Conservation (phyloP, 257 asterid genomes). For the Gentiana dahurica region DNA sequence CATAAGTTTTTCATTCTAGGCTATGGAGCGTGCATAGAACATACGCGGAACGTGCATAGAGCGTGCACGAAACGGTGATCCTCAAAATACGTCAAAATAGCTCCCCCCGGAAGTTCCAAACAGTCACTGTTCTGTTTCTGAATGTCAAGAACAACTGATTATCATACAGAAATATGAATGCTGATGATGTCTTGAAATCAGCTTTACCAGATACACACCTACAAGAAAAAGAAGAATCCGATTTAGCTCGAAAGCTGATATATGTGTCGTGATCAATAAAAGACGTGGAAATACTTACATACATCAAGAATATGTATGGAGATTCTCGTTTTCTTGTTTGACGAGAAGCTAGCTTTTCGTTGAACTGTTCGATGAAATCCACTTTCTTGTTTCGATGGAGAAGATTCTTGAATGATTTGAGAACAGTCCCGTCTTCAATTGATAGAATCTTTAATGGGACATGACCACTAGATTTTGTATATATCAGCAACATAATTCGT, state of each 20-base stretch:
- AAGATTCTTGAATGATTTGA: slow-evolving; percentile 81
- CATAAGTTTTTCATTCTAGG: too few relatives aligned
- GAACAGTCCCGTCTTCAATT: slow-evolving; percentile 96
- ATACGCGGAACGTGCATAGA: slow-evolving; percentile 33
- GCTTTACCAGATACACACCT: slow-evolving; percentile 92
- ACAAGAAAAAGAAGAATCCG: slow-evolving; percentile 15
- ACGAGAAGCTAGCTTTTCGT: slow-evolving; percentile 98
- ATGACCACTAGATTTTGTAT: slow-evolving; percentile 52
- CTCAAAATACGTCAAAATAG: slow-evolving; percentile 92
- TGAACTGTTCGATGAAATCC: slow-evolving; percentile 95
- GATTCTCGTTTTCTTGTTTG: slow-evolving; percentile 97
- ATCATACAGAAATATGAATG: slow-evolving; percentile 92
- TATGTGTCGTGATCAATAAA: neutral
- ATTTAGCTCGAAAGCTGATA: slow-evolving; percentile 2
- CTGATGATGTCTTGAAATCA: slow-evolving; percentile 98
- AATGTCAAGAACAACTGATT: slow-evolving; percentile 92
- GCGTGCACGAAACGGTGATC: slow-evolving; percentile 98
- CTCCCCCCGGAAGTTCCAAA: slow-evolving; percentile 99
- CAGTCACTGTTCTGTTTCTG: slow-evolving; percentile 93
- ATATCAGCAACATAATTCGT: slow-evolving; percentile 87
- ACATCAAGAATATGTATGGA: slow-evolving; percentile 98
- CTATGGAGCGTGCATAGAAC: too few relatives aligned
- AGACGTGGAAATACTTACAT: slow-evolving; percentile 24
- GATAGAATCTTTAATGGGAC: slow-evolving; percentile 90
- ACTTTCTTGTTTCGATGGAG: slow-evolving; percentile 92